phyloP scores from a whole-genome alignment of 345 rosid species.

The Populus ilicifolia region DNA sequence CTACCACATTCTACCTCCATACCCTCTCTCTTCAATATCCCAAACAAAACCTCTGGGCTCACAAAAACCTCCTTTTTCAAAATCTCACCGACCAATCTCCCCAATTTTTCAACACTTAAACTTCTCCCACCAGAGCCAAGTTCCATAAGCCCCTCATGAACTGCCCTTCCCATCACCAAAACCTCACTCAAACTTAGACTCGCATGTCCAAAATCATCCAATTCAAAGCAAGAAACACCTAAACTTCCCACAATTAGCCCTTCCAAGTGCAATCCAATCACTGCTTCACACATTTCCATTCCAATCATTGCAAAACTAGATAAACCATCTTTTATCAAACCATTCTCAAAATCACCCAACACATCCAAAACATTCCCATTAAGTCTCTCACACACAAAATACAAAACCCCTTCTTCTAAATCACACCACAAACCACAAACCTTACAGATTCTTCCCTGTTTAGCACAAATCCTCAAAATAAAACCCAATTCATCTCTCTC shows the following conservation, averaged over 20 bases:
- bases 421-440: slow-evolving; percentile 82
- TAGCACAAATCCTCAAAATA: slow-evolving; percentile 30
- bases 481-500: slow-evolving; percentile 43
- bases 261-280: slow-evolving; percentile 49
- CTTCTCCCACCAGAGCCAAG: slow-evolving; percentile 26
- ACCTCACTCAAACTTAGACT: slow-evolving; percentile 50
- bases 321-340: slow-evolving; percentile 29
- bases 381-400: slow-evolving; percentile 55
- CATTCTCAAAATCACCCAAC: slow-evolving; percentile 19
- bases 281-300: slow-evolving; percentile 72
- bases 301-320: slow-evolving; percentile 52
- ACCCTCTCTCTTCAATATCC: slow-evolving; percentile 40
- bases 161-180: slow-evolving; percentile 41
- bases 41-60: slow-evolving; percentile 63
- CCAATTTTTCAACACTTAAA: slow-evolving; percentile 30
- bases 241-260: slow-evolving; percentile 57
- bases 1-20: slow-evolving; percentile 17
- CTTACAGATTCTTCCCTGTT: slow-evolving; percentile 34
- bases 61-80: slow-evolving; percentile 38
- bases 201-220: slow-evolving; percentile 60
- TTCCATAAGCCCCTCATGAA: slow-evolving; percentile 19
- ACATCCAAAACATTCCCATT: slow-evolving; percentile 16
- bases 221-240: slow-evolving; percentile 46
- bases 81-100: slow-evolving; percentile 28
- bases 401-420: slow-evolving; percentile 47